Conservation (phyloP, 2,329 filamentous ascomycete genomes). For the Fusarium sp. region DNA sequence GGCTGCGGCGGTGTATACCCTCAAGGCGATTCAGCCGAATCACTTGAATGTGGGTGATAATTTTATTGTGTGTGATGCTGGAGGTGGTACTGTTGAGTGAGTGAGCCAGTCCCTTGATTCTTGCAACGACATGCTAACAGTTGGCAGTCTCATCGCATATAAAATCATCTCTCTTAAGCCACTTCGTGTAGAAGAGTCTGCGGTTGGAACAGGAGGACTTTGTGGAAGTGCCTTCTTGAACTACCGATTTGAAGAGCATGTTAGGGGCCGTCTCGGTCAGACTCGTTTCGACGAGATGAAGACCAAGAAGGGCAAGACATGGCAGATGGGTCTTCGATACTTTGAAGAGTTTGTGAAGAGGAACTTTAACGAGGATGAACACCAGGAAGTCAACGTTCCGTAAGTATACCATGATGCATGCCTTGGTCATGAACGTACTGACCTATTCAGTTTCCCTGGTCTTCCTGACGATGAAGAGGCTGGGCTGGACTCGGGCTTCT, state of each 20-base stretch:
- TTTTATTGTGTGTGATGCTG: conserved; percentile 73
- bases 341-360: conserved; percentile 89
- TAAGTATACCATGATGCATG: conserved; percentile 52
- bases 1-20: conserved; percentile 82
- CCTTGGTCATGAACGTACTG: background rate
- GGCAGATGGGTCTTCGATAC: conserved; percentile 83
- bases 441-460: conserved; percentile 71
- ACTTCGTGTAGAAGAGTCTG: conserved; percentile 80
- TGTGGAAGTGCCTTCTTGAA: conserved; percentile 86
- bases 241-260: conserved; percentile 84
- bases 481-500: conserved; percentile 80
- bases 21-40: conserved; percentile 83
- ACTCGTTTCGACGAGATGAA: conserved; percentile 81
- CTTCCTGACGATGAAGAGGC: conserved; percentile 81
- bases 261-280: conserved; percentile 75
- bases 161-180: conserved; percentile 81
- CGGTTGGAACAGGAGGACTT: conserved; percentile 81
- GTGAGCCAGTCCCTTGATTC: conserved; percentile 40
- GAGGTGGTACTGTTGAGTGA: conserved; percentile 76
- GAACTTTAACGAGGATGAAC: conserved; percentile 84
- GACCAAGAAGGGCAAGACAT: conserved; percentile 80
- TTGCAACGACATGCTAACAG: conserved; percentile 35
- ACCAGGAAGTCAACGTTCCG: conserved; percentile 82
- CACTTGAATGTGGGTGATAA: conserved; percentile 77
- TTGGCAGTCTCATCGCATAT: conserved; percentile 77